Evolutionary conservation across 768 basidiomycete species (phyloP).

Genomic region (Amylocystis lapponica): DNA sequence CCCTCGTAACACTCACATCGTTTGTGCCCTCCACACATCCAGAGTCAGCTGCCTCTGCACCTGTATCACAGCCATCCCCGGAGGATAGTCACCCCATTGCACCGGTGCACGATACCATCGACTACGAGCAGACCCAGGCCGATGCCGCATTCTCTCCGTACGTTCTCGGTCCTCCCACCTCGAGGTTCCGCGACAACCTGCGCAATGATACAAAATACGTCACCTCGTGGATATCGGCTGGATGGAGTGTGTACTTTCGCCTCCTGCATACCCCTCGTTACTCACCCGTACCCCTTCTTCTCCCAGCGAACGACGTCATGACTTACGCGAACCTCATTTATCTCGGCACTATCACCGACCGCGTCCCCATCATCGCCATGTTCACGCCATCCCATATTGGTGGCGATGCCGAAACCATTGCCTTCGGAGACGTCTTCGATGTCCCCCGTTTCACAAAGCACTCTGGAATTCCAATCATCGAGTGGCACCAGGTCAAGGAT

Average conservation of each 20-base stretch:
- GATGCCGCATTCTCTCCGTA: conserved; percentile 19
- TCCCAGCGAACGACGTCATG: conserved; percentile 70
- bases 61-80: neutral
- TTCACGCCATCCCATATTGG: conserved; percentile 37
- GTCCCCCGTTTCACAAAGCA: conserved; percentile 29
- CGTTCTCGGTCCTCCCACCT: conserved; percentile 46
- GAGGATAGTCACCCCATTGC: neutral
- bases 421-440: conserved; percentile 39
- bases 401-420: conserved; percentile 25
- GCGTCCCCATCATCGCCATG: conserved; percentile 35
- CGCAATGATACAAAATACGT: conserved; percentile 57
- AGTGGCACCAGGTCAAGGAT: conserved; percentile 40
- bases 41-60: neutral
- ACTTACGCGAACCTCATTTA: conserved; percentile 43
- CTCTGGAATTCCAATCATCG: conserved; percentile 32
- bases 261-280: neutral
- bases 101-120: neutral
- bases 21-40: neutral
- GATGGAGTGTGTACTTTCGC: conserved; percentile 45
- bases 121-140: conserved; percentile 4
- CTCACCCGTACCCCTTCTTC: neutral
- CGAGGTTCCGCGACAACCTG: conserved; percentile 61
- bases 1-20: neutral
- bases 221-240: conserved; percentile 71
- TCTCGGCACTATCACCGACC: conserved; percentile 32